Conservation (phyloP, 2,329 filamentous ascomycete species). For the Boeremia exigua region DNA sequence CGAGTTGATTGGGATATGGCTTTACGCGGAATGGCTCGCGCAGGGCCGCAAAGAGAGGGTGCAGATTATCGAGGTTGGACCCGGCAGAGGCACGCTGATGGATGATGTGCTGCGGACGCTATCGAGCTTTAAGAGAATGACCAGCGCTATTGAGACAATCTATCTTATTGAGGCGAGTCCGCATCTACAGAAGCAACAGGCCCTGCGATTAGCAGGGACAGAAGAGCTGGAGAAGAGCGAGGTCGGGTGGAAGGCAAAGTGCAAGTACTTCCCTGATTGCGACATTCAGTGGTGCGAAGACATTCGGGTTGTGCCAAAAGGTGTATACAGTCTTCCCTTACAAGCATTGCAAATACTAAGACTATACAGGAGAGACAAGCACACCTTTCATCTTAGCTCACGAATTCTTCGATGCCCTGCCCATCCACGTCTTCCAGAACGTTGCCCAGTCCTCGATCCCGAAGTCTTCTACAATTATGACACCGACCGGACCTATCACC, state of each 20-base stretch:
- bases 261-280: conserved; percentile 75
- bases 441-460: conserved; percentile 56
- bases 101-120: conserved; percentile 94
- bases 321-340: conserved; percentile 50
- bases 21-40: conserved; percentile 94
- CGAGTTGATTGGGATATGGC: conserved; percentile 92
- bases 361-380: conserved; percentile 64
- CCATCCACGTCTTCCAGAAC: conserved; percentile 93
- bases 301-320: conserved; percentile 77
- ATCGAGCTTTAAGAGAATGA: conserved; percentile 79
- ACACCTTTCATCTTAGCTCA: conserved; percentile 94
- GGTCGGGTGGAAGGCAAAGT: conserved; percentile 74
- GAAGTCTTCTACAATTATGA: conserved; percentile 52
- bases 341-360: conserved; percentile 20
- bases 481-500: conserved; percentile 57
- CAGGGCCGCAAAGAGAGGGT: conserved; percentile 79
- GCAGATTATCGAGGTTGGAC: conserved; percentile 91
- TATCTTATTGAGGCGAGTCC: conserved; percentile 95
- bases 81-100: conserved; percentile 94
- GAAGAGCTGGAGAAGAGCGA: conserved; percentile 72
- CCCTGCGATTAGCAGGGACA: conserved; percentile 79
- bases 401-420: conserved; percentile 97
- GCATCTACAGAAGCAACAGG: conserved; percentile 77
- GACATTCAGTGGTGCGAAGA: conserved; percentile 89
- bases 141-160: conserved; percentile 79